Evolutionary conservation across 1,139 yeast species (phyloP).

Genomic region (Pichia sp.): DNA sequence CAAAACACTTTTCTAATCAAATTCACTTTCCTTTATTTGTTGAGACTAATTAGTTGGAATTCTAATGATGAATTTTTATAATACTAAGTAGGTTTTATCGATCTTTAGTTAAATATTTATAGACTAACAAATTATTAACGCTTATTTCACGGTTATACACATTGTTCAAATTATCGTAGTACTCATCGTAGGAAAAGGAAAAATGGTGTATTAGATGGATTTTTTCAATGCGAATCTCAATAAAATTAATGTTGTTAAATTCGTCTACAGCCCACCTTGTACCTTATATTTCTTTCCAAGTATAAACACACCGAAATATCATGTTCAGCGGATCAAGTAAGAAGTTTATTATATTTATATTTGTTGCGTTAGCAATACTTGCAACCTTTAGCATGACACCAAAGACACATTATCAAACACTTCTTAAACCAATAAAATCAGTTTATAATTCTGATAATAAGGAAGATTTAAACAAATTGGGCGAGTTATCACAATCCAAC

Average conservation of each 20-base stretch:
- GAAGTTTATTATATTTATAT: conserved; percentile 7
- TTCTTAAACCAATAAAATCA: conserved; percentile 5
- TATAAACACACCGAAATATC: not conserved
- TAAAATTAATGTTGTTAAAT: too few species aligned
- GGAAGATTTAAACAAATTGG: not conserved
- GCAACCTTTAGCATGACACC: conserved; percentile 13
- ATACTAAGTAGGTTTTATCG: too few species aligned
- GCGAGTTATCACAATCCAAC: conserved; percentile 4
- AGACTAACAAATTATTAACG: too few species aligned
- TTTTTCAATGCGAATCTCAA: not conserved
- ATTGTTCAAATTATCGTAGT: not conserved
- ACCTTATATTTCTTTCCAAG: not conserved
- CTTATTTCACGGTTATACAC: too few species aligned
- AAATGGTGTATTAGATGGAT: not conserved
- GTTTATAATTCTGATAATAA: conserved; percentile 1
- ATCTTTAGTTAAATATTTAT: too few species aligned
- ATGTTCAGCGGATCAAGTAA: conserved; percentile 10
- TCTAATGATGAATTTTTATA: too few species aligned
- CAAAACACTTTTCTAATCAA: not conserved
- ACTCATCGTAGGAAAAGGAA: not conserved
- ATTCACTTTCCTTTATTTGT: not conserved
- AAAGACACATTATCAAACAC: conserved; percentile 3
- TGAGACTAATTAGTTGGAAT: too few species aligned
- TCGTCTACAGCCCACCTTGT: too few species aligned
- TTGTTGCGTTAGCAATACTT: conserved; percentile 7